phyloP scores from a whole-genome alignment of 768 basidiomycete species.

The Pleurotus salmoneostramineus region DNA sequence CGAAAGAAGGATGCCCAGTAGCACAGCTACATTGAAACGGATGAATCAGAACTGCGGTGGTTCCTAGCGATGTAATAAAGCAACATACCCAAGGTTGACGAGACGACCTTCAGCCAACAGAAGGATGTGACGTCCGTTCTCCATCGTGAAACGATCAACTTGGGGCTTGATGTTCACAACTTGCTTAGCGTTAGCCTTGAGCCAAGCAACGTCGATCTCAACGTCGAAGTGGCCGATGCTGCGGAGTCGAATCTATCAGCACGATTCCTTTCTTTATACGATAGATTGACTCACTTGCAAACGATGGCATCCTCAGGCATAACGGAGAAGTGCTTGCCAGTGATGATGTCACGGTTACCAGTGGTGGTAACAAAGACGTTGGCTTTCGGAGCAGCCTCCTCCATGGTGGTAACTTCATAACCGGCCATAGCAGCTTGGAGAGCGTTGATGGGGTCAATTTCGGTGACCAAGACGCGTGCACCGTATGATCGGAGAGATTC shows the following conservation, averaged over 20 bases:
- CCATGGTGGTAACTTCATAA: slow-evolving; percentile 98
- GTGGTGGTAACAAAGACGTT: slow-evolving; percentile 99
- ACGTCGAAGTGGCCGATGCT: slow-evolving; percentile 87
- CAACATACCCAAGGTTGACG: slow-evolving; percentile 88
- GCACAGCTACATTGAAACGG: slow-evolving; percentile 62
- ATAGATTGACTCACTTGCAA: slow-evolving; percentile 67
- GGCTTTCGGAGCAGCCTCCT: slow-evolving; percentile 83
- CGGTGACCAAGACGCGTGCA: slow-evolving; percentile 92
- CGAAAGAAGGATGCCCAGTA: slow-evolving; percentile 98
- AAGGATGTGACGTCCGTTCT: slow-evolving; percentile 90
- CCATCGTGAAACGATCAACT: slow-evolving; percentile 96
- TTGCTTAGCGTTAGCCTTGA: slow-evolving; percentile 87
- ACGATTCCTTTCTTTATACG: too few relatives aligned
- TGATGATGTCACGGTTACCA: slow-evolving; percentile 98
- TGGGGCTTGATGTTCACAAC: slow-evolving; percentile 95
- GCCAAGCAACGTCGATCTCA: slow-evolving; percentile 97
- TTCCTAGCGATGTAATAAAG: slow-evolving; percentile 11
- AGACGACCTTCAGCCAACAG: slow-evolving; percentile 98
- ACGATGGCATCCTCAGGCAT: slow-evolving; percentile 99
- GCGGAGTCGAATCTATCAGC: slow-evolving; percentile 6
- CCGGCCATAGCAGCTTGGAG: slow-evolving; percentile 99
- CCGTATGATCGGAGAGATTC: slow-evolving; percentile 98
- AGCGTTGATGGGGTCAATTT: slow-evolving; percentile 99
- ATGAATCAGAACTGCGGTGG: not conserved
- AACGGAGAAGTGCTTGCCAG: slow-evolving; percentile 80